phyloP scores from a whole-genome alignment of 129 eudicot genomes.

The carrot (Daucus carota) region DNA sequence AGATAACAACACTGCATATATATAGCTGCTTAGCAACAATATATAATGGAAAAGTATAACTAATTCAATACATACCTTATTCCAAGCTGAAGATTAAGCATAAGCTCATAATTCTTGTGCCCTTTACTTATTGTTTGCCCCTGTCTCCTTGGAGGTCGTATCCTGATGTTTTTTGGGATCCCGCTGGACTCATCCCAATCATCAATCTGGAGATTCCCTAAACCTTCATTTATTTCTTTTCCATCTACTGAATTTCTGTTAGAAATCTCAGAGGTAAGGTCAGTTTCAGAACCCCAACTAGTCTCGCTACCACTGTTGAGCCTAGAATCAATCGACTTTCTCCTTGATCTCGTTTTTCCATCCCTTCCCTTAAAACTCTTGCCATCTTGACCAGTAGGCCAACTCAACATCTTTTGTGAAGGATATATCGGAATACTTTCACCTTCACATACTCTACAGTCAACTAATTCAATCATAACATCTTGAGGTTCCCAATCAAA shows the following conservation, averaged over 20 bases:
- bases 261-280: neutral
- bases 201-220: slow-evolving; percentile 16
- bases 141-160: slow-evolving; percentile 37
- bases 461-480: slow-evolving; percentile 41
- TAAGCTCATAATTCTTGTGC: slow-evolving; percentile 76
- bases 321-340: slow-evolving; percentile 43
- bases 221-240: slow-evolving; percentile 29
- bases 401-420: slow-evolving; percentile 49
- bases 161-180: slow-evolving; percentile 12
- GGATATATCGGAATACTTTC: slow-evolving; percentile 56
- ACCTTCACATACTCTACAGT: slow-evolving; percentile 39
- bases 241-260: slow-evolving; percentile 2
- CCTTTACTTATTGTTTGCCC: slow-evolving; percentile 66
- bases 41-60: neutral
- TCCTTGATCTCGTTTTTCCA: slow-evolving; percentile 15
- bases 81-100: slow-evolving; percentile 95
- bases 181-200: slow-evolving; percentile 16
- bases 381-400: slow-evolving; percentile 31
- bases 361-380: slow-evolving; percentile 19
- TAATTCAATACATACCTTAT: slow-evolving; percentile 46
- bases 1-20: neutral
- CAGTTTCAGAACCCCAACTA: slow-evolving; percentile 25
- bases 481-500: slow-evolving; percentile 76
- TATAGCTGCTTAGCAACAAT: neutral
- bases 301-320: slow-evolving; percentile 19